Base-by-base conservation (phyloP, 306 rosid species). In the Castanea crenata region DNA sequence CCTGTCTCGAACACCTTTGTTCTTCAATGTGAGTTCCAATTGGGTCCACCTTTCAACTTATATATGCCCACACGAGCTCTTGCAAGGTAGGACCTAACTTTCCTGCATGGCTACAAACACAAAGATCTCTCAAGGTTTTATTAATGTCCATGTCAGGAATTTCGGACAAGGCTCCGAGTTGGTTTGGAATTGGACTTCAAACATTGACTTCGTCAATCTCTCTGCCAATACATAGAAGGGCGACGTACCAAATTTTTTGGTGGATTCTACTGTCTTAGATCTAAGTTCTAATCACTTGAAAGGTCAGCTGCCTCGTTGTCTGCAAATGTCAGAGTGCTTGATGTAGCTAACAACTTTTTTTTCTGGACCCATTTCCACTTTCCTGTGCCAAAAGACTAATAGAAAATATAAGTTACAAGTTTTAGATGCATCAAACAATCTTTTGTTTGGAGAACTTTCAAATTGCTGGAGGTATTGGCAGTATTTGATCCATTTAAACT, bases 281-380 rank as follows among this genome's bases (percentile, higher is more conserved):
- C 18, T 56, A 0, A 56, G 62, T 13, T 56, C 3, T 56, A 56
- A 56, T 56, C 62, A 5, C 23, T 56, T 56, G 62, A 56, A 56
- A 18, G 62, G 62, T 13, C 74, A 67, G 1, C 55, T 82, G 6
- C 81, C 85, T 21, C 74, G 59, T 1, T 20, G 23, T 16, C 62
- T 21, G 1, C 81, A n/a, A 76, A 82, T 46, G 55, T 82, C 4
- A 35, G 70, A 4, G 38, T 14, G 18, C 3, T 76, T 11, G 32
- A 63, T 54, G 55, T 82, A 1, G 29, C 61, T 4, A 57, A 72
- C 16, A 82, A 82, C 31, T 9, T 4, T 0, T 0, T 76, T 82
- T 76, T 71, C 85, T 13, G 81, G 85, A 20, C 85, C 85, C 54
- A 76, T 76, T 55, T 73, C 85, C 76, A 20, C 3, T 12, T 46